Evolutionary conservation across 306 rosid species (phyloP).

Genomic region (Quercus parvula): DNA sequence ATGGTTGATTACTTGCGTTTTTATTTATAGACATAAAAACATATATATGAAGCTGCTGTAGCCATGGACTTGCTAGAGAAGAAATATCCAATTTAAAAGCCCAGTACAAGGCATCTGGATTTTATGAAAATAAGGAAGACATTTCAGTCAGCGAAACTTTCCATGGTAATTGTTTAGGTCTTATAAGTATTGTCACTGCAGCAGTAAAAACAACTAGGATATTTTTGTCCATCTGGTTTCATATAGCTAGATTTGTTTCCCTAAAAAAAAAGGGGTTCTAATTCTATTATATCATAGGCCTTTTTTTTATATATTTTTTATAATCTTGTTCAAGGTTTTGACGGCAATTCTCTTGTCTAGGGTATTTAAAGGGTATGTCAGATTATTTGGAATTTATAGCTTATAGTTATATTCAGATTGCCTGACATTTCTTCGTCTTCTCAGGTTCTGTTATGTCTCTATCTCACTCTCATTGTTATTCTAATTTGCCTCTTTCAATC

Average conservation of each 20-base stretch:
- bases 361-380: background rate
- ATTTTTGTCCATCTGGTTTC: background rate
- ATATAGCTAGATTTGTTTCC: background rate
- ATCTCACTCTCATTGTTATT: background rate
- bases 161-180: background rate
- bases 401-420: background rate
- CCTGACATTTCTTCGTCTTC: background rate
- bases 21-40: background rate
- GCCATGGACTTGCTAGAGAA: background rate
- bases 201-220: background rate
- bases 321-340: background rate
- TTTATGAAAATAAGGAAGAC: background rate
- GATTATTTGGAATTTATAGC: background rate
- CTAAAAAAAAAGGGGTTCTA: background rate
- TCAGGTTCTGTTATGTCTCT: too few species aligned
- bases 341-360: background rate
- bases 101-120: background rate
- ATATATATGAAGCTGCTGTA: background rate
- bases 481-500: background rate
- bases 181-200: background rate
- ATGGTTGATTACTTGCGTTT: background rate
- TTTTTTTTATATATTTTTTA: background rate
- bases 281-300: background rate
- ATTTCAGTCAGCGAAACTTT: background rate
- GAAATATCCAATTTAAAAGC: background rate